A percentile compares a stretch with the other conserved stretches of the same genome.
phyloP scores from a whole-genome alignment of 225 moss, liverwort and hornwort species.

The Rhytidiadelphus loreus region DNA sequence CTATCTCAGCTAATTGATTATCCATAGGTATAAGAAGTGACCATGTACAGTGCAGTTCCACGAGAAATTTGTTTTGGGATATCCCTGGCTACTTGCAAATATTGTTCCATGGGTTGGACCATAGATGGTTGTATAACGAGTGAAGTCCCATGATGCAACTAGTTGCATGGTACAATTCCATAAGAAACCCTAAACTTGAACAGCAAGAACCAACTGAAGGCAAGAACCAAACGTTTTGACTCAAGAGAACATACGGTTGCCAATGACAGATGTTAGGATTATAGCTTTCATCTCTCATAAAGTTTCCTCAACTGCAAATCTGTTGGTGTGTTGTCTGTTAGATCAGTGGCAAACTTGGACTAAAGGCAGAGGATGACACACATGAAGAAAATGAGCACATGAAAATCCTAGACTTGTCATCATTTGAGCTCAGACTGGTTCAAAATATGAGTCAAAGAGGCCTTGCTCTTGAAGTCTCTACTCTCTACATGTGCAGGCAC shows the following conservation, averaged over 20 bases:
- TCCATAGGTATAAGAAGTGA: too few relatives aligned
- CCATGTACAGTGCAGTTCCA: too few relatives aligned
- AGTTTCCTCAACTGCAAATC: background rate
- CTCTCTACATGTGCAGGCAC: background rate
- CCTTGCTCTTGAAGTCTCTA: too few relatives aligned
- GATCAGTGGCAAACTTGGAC: background rate
- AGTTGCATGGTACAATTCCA: background rate
- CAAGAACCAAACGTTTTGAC: background rate
- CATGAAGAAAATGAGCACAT: too few relatives aligned
- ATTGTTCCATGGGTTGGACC: background rate
- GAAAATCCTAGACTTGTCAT: too few relatives aligned
- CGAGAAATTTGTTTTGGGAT: too few relatives aligned
- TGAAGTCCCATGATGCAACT: too few relatives aligned
- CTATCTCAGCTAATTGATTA: too few relatives aligned
- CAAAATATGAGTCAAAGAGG: too few relatives aligned
- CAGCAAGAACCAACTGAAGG: background rate
- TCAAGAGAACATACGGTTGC: background rate
- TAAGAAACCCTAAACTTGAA: background rate
- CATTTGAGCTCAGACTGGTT: too few relatives aligned
- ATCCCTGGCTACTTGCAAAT: background rate
- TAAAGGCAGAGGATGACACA: too few relatives aligned
- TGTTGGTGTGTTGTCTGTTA: background rate
- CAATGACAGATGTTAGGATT: background rate
- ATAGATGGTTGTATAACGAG: background rate
- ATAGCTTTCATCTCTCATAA: background rate